phyloP scores from a whole-genome alignment of 1,284 basidiomycete genomes.

The Porodaedalea pini region DNA sequence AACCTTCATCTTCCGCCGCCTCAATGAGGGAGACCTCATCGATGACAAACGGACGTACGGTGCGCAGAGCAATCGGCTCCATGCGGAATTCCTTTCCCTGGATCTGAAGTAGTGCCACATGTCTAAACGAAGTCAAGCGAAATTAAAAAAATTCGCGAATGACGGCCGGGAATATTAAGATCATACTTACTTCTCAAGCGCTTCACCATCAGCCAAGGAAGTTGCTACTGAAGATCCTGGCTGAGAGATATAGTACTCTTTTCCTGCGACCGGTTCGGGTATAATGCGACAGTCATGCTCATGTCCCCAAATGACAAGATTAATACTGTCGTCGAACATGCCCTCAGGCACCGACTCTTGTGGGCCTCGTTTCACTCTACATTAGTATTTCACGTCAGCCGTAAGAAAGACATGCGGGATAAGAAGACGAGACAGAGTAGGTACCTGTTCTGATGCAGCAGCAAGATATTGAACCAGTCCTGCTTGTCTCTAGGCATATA shows the following conservation, averaged over 20 bases:
- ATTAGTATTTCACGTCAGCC: no score
- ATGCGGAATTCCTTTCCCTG: conserved; percentile 86
- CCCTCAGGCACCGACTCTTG: conserved; percentile 93
- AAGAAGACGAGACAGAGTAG: conserved; percentile 26
- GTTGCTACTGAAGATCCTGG: conserved; percentile 96
- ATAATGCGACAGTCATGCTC: conserved; percentile 96
- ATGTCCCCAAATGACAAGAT: conserved; percentile 97
- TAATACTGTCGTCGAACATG: conserved; percentile 94
- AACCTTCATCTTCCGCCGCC: conserved; percentile 68
- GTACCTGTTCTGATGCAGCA: conserved; percentile 95
- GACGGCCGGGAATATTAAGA: background rate
- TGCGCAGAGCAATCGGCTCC: conserved; percentile 82
- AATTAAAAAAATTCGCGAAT: background rate
- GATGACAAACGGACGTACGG: conserved; percentile 93
- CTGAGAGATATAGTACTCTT: conserved; percentile 89
- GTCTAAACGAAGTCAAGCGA: conserved; percentile 42
- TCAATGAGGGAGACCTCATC: conserved; percentile 78
- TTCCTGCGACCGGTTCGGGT: conserved; percentile 88
- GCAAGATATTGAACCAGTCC: conserved; percentile 92
- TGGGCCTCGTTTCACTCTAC: conserved; percentile 88
- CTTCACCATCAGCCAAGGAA: conserved; percentile 86
- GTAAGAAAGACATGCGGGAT: background rate
- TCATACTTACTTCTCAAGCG: conserved; percentile 74
- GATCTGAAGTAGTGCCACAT: conserved; percentile 83
- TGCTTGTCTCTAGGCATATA: conserved; percentile 89